These are phyloP conservation scores for Pseudogymnoascus sp. DNA, from an alignment of 2,329 filamentous ascomycete genomes.

Conservation along the genomic window DNA sequence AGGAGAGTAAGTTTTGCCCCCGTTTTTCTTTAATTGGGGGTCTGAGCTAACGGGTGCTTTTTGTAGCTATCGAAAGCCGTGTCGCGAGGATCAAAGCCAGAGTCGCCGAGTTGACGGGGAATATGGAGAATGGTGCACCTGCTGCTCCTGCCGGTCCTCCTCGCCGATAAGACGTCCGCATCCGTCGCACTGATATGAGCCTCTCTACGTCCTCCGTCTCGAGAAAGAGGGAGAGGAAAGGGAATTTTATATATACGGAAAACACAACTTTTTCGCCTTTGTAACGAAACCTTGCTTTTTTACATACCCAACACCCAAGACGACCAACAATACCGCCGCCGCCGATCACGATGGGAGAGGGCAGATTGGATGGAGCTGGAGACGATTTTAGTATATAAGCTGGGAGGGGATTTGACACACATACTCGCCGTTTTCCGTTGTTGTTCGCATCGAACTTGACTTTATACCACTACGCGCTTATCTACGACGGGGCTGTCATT, in stretches of 20 bases:
- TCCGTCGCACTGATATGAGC: background rate
- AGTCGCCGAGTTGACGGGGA: slow-evolving; percentile 85
- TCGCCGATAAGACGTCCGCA: background rate
- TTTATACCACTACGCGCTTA: background rate
- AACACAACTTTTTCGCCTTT: background rate
- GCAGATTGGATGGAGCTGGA: background rate
- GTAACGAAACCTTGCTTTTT: background rate
- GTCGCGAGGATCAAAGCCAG: slow-evolving; percentile 96
- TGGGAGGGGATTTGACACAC: background rate
- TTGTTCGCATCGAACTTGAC: background rate
- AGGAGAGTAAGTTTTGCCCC: slow-evolving; percentile 84
- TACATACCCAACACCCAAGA: background rate
- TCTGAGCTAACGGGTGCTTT: slow-evolving; percentile 23
- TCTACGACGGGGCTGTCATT: background rate
- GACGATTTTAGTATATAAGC: background rate
- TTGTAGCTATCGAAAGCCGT: slow-evolving; percentile 83
- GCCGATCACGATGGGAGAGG: too few relatives aligned
- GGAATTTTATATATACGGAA: background rate
- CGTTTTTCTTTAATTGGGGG: background rate
- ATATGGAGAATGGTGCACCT: slow-evolving; percentile 48
- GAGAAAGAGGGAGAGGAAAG: background rate
- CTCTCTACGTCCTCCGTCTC: background rate
- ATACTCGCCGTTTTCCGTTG: background rate
- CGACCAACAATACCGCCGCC: background rate
- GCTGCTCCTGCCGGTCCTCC: background rate